Evolutionary conservation across 2,329 filamentous ascomycete genomes (phyloP), one percentile per base, ranked within the genome.

Genomic region (Paecilomyces niveus): DNA sequence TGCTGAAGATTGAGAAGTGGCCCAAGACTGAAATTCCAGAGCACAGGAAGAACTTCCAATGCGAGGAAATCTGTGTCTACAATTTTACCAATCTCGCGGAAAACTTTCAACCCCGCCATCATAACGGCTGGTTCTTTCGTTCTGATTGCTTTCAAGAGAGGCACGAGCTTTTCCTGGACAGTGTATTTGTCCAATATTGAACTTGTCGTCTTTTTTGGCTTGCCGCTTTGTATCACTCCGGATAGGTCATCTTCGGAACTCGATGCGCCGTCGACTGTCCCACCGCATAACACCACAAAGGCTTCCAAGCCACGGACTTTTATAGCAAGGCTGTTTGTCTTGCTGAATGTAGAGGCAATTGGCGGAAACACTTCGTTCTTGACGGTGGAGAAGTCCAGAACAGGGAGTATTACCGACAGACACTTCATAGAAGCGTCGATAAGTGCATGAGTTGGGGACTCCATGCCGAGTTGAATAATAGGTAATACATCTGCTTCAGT

Each of bases 91-190:
- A 99, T 88, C 54, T 96, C 89, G 54, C 84, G 85, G 63, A 97
- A 86, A 0, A 97, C 91, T 57, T 87, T 88, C 33, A 97, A 80
- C 0, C 92, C 89, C 5, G 93, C 92, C 80, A 97, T 89, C 90
- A 97, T 97, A 9, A 99, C 94, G 7, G 92, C 92, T 0, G 94
- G 94, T 72, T 99, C 94, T 71, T 96, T 97, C 0, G 94, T 99
- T 75, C 96, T 97, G 77, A 99, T 97, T 1, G 82, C 92, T 68
- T 90, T 92, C 61, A 99, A 81, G 3, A 97, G 78, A 0, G 94
- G 94, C 0, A 97, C 84, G 33, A 99, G 89, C 78, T 97, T 97
- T 71, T 99, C 94, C 72, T 99, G 94, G 77, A 99, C 93, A 0
- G 94, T 97, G 70, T 94, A 97, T 73, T 97, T 97, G 77, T 99